These are phyloP conservation scores for Podaxis pistillaris DNA, from an alignment of 768 basidiomycete genomes.

Conservation along the genomic window DNA sequence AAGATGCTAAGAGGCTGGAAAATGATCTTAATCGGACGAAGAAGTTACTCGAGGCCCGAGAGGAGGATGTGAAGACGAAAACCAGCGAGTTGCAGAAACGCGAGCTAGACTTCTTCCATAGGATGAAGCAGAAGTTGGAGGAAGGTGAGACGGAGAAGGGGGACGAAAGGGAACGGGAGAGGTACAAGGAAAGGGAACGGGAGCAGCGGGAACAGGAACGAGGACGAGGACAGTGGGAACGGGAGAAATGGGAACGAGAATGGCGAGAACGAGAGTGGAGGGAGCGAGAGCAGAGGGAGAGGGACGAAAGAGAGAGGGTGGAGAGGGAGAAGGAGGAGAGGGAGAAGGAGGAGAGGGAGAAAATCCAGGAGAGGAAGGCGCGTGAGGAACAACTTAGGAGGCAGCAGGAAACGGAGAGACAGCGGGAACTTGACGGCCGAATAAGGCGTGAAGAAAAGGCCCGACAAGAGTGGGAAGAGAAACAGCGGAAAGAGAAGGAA, in stretches of 20 bases:
- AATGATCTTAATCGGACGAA: conserved; percentile 17
- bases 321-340: conserved; percentile 13
- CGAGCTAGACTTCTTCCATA: conserved; percentile 12
- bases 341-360: conserved; percentile 18
- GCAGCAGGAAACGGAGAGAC: conserved; percentile 17
- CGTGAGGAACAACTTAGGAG: conserved; percentile 18
- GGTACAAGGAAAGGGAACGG: conserved; percentile 18
- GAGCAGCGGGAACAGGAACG: conserved; percentile 7
- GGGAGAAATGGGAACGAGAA: conserved; percentile 18
- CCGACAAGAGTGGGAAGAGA: conserved; percentile 18
- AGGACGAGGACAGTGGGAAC: neutral
- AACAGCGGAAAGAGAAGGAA: conserved; percentile 21
- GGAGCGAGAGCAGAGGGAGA: conserved; percentile 14
- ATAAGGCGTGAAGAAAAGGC: conserved; percentile 14
- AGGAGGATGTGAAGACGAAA: conserved; percentile 14
- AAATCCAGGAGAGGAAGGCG: conserved; percentile 20
- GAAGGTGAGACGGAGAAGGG: conserved; percentile 13
- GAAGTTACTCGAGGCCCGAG: conserved; percentile 19
- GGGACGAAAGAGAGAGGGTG: conserved; percentile 23
- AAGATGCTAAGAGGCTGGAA: conserved; percentile 16
- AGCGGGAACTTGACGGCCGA: conserved; percentile 12
- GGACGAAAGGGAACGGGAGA: conserved; percentile 16
- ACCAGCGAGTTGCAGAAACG: conserved; percentile 19
- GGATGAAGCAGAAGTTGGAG: conserved; percentile 8
- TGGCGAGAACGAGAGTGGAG: conserved; percentile 11